Percentiles rank a stretch among this genome's conserved stretches.
Conservation (phyloP, 805 yeast genomes). For the Saccharomycopsis synnaedendra region DNA sequence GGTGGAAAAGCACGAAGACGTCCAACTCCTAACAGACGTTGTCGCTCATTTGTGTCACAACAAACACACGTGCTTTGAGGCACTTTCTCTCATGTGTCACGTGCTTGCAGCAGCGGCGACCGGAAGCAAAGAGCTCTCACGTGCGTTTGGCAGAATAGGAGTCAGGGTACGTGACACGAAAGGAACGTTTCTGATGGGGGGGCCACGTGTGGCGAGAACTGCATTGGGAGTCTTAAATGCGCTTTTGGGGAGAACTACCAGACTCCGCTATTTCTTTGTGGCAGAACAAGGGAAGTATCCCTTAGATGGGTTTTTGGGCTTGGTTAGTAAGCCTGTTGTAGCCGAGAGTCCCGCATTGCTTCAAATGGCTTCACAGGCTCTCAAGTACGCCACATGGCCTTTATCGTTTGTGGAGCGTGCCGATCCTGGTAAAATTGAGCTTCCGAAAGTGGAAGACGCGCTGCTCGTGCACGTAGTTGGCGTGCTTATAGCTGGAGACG, state of each 20-base stretch:
- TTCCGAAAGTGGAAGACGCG: conserved; percentile 54
- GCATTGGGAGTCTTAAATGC: too few relatives aligned
- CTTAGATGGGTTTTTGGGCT: background rate
- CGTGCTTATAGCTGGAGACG: conserved; percentile 68
- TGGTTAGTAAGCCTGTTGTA: conserved; percentile 5
- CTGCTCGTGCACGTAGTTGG: conserved; percentile 54
- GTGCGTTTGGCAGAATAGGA: conserved; percentile 46
- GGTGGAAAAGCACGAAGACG: conserved; percentile 33
- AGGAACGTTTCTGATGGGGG: too few relatives aligned
- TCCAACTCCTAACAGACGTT: conserved; percentile 44
- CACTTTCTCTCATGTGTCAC: conserved; percentile 54
- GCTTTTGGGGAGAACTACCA: too few relatives aligned
- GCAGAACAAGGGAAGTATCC: background rate
- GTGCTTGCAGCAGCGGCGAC: conserved; percentile 66
- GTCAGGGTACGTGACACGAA: conserved; percentile 28
- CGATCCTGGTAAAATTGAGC: conserved; percentile 19
- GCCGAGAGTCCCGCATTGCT: too few relatives aligned
- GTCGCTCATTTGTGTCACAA: conserved; percentile 59
- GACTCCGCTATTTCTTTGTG: too few relatives aligned
- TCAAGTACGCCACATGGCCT: too few relatives aligned
- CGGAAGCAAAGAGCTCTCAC: conserved; percentile 50
- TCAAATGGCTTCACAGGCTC: too few relatives aligned
- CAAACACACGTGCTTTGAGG: conserved; percentile 69
- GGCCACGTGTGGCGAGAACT: too few relatives aligned
- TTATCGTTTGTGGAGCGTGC: too few relatives aligned